Evolutionary conservation across 2,329 filamentous ascomycete genomes (phyloP).

Genomic region (Colletotrichum karsti): DNA sequence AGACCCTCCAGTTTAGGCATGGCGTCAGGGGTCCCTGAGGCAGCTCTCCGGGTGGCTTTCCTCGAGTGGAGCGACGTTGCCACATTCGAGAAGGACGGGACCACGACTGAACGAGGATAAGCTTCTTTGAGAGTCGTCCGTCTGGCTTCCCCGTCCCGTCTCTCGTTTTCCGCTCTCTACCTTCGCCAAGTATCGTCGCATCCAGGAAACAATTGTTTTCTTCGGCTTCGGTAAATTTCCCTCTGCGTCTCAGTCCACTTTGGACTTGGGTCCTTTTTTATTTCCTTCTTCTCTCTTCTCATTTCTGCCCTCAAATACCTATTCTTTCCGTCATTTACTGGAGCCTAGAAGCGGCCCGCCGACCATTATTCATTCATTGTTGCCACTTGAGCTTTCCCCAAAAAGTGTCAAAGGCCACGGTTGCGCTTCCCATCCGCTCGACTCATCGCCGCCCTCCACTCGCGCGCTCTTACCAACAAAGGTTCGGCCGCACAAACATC

Average conservation of each 20-base stretch:
- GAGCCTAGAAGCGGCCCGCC: constrained; percentile 4
- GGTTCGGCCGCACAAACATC: neutral
- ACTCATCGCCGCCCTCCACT: neutral
- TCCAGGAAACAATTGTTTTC: constrained; percentile 6
- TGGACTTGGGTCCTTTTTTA: constrained; percentile 5
- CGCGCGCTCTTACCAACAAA: neutral
- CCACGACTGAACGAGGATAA: constrained; percentile 21
- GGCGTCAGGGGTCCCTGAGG: constrained; percentile 28
- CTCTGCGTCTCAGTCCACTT: constrained; percentile 15
- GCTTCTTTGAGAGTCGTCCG: constrained; percentile 18
- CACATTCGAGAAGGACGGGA: neutral
- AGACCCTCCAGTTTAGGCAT: constrained; percentile 17
- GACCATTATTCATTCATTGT: constrained; percentile 22
- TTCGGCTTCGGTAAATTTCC: constrained; percentile 1
- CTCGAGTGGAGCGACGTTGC: constrained; percentile 8
- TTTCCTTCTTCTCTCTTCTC: neutral
- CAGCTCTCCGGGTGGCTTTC: constrained; percentile 20
- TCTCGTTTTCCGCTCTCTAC: constrained; percentile 2
- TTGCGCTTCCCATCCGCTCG: constrained; percentile 23
- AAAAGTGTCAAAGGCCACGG: constrained; percentile 28
- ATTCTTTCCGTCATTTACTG: constrained; percentile 7
- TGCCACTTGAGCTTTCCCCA: constrained; percentile 18
- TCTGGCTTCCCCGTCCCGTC: neutral
- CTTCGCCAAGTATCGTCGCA: constrained; percentile 22
- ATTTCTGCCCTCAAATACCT: neutral